Evolutionary conservation across 2,329 filamentous ascomycete species (phyloP).

Genomic region (Cladophialophora carrionii): DNA sequence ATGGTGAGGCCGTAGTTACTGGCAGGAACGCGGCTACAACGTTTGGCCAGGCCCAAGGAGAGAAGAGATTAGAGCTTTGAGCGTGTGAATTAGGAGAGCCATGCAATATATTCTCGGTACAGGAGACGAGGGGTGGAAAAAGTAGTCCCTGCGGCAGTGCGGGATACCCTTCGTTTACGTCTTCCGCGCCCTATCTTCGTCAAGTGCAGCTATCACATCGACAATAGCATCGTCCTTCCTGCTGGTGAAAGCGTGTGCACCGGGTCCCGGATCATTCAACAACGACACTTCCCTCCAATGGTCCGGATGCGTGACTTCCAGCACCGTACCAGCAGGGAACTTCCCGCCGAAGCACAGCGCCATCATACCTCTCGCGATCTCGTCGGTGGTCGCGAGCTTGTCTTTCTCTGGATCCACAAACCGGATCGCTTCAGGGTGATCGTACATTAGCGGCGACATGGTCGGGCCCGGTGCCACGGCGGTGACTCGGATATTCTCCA

Average conservation of each 20-base stretch:
- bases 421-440: conserved; percentile 22
- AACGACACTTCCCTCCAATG: conserved; percentile 21
- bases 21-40: conserved; percentile 25
- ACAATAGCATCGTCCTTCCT: conserved; percentile 23
- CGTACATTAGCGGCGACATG: conserved; percentile 25
- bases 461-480: conserved; percentile 58
- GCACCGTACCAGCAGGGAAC: conserved; percentile 16
- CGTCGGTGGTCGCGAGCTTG: conserved; percentile 13
- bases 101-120: background rate
- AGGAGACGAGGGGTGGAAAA: background rate
- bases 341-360: conserved; percentile 13
- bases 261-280: conserved; percentile 23
- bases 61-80: conserved; percentile 16
- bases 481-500: conserved; percentile 59
- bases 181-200: conserved; percentile 7
- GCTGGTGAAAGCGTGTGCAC: conserved; percentile 20
- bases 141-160: background rate
- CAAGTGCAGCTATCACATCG: conserved; percentile 15
- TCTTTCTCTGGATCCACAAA: conserved; percentile 23
- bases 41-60: conserved; percentile 20
- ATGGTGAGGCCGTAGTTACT: conserved; percentile 25
- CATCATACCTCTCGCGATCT: conserved; percentile 24
- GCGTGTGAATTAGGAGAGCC: background rate
- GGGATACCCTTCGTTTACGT: background rate
- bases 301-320: conserved; percentile 25